A percentile compares a stretch with the other conserved stretches of the same genome.
Conservation (phyloP, 169 alveolate genomes). For the Sarcocystis neurona region DNA sequence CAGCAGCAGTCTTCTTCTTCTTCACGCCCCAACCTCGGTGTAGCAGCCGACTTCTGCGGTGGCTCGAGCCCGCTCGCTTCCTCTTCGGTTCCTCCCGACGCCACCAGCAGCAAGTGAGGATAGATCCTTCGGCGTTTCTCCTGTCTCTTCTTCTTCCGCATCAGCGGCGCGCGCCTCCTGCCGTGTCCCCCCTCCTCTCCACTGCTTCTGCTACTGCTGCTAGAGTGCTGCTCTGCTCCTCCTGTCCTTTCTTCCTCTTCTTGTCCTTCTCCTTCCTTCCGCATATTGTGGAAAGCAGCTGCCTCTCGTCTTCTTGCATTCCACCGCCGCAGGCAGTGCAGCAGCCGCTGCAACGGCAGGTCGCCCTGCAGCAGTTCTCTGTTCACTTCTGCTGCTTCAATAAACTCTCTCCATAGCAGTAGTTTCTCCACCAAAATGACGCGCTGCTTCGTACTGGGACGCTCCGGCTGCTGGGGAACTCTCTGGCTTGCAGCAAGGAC, state of each 20-base stretch:
- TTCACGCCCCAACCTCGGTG: neutral
- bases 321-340: conserved; percentile 30
- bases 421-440: conserved; percentile 20
- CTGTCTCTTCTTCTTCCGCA: neutral
- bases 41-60: conserved; percentile 5
- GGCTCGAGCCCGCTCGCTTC: too few species aligned
- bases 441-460: conserved; percentile 45
- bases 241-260: conserved; percentile 46
- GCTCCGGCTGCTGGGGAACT: neutral
- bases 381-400: neutral
- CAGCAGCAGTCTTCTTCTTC: conserved; percentile 9
- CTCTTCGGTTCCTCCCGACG: conserved; percentile 6
- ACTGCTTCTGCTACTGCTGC: too few species aligned
- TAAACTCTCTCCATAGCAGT: conserved; percentile 25
- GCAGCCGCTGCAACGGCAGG: conserved; percentile 53
- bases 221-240: conserved; percentile 21
- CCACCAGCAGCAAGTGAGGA: too few species aligned
- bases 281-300: too few species aligned
- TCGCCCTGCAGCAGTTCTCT: conserved; percentile 48
- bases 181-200: neutral
- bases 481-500: neutral
- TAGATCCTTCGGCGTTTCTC: too few species aligned
- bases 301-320: neutral
- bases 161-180: neutral
- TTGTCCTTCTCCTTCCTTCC: neutral